phyloP scores from a whole-genome alignment of 768 basidiomycete genomes.

The Naematelia aurantialba region DNA sequence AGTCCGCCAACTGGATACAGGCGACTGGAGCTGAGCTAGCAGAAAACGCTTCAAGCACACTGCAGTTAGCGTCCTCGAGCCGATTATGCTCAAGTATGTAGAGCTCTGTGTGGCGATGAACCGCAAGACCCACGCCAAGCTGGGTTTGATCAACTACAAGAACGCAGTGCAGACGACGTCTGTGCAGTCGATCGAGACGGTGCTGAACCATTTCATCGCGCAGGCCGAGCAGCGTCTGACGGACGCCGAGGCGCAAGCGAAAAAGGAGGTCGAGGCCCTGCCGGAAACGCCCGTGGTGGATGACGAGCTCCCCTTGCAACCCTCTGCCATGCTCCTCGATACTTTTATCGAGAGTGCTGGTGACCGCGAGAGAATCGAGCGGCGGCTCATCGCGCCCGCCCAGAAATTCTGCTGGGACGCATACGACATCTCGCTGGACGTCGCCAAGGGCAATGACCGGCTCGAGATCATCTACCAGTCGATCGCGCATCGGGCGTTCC shows the following conservation, averaged over 20 bases:
- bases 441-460: conserved; percentile 89
- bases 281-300: conserved; percentile 64
- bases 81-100: conserved; percentile 92
- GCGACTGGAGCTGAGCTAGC: conserved; percentile 1
- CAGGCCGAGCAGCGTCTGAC: conserved; percentile 48
- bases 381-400: conserved; percentile 93
- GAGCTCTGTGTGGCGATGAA: conserved; percentile 93
- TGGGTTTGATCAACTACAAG: conserved; percentile 95
- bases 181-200: conserved; percentile 84
- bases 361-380: conserved; percentile 87
- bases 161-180: conserved; percentile 93
- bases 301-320: conserved; percentile 91
- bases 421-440: conserved; percentile 90
- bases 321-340: conserved; percentile 82
- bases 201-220: conserved; percentile 76
- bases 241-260: conserved; percentile 50
- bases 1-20: conserved; percentile 11
- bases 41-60: conserved; percentile 87
- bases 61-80: conserved; percentile 80
- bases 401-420: conserved; percentile 99
- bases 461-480: conserved; percentile 93
- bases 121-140: conserved; percentile 88
- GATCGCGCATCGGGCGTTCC: conserved; percentile 94
- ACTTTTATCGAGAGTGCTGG: conserved; percentile 63
- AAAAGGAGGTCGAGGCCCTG: conserved; percentile 45